phyloP scores from a whole-genome alignment of 441 rosid species.

The Hura crepitans region DNA sequence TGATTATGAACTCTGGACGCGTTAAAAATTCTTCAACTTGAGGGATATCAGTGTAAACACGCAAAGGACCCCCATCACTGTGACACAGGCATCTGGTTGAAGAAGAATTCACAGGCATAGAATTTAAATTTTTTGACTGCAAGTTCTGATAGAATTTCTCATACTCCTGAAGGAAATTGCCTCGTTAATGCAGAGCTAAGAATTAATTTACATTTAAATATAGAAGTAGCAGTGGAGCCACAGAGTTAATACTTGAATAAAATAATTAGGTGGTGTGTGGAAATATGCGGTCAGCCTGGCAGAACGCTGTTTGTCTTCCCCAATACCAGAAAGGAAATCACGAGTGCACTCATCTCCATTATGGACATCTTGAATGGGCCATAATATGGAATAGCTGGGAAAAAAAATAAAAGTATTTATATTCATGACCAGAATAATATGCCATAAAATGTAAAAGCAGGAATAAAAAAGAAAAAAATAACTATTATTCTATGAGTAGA shows the following conservation, averaged over 20 bases:
- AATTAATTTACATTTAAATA: slow-evolving; percentile 15
- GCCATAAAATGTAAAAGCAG: slow-evolving; percentile 86
- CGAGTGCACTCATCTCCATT: slow-evolving; percentile 79
- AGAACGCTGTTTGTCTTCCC: slow-evolving; percentile 89
- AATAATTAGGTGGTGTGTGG: slow-evolving; percentile 71
- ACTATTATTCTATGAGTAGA: slow-evolving; percentile 16
- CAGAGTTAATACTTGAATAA: slow-evolving; percentile 52
- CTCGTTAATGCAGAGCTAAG: slow-evolving; percentile 20
- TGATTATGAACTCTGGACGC: slow-evolving; percentile 72
- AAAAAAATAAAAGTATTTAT: not conserved
- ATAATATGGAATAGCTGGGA: slow-evolving; percentile 73
- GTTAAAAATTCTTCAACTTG: slow-evolving; percentile 76
- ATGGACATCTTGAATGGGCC: slow-evolving; percentile 61
- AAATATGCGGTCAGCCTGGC: slow-evolving; percentile 94
- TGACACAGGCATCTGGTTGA: slow-evolving; percentile 32
- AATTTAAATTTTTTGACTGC: slow-evolving; percentile 37
- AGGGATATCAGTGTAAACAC: slow-evolving; percentile 83
- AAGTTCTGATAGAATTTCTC: slow-evolving; percentile 50
- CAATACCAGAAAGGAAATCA: slow-evolving; percentile 81
- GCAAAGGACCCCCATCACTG: slow-evolving; percentile 48
- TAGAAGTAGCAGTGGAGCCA: slow-evolving; percentile 13
- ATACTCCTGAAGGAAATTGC: slow-evolving; percentile 50
- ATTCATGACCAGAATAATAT: slow-evolving; percentile 24
- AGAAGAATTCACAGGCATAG: slow-evolving; percentile 37
- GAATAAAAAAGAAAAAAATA: slow-evolving; percentile 4